These are phyloP conservation scores for Mortierella sp. DNA, from an alignment of 371 early-diverging fungal species.

Conservation along the genomic window DNA sequence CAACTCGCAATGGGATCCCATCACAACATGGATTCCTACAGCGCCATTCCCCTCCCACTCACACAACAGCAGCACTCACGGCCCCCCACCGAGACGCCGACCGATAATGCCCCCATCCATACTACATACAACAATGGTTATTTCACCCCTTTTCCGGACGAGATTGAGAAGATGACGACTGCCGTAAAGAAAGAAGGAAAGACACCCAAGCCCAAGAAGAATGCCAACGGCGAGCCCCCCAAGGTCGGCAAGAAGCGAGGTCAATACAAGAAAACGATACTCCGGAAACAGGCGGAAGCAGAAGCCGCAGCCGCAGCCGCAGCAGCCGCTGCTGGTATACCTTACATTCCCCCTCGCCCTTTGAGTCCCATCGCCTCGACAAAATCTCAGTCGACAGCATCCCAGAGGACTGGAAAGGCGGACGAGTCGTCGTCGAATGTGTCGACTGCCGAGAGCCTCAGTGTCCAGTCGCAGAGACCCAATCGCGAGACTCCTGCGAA, in stretches of 20 bases:
- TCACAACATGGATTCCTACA: slow-evolving; percentile 23
- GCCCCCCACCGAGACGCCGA: too few relatives aligned
- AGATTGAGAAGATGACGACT: slow-evolving; percentile 3
- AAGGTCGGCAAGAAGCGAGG: slow-evolving; percentile 47
- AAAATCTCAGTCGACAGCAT: neutral
- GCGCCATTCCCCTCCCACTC: slow-evolving; percentile 35
- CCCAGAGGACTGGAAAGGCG: slow-evolving; percentile 8
- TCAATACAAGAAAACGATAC: slow-evolving; percentile 50
- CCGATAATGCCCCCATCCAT: neutral
- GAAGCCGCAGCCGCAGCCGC: slow-evolving; percentile 38
- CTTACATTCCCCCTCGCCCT: neutral
- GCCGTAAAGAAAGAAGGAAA: slow-evolving; percentile 23
- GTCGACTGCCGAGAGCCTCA: slow-evolving; percentile 27
- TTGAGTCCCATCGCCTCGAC: neutral
- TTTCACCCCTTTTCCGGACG: slow-evolving; percentile 6
- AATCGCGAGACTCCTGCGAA: slow-evolving; percentile 12
- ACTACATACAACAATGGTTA: slow-evolving; percentile 14
- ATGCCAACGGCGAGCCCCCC: slow-evolving; percentile 10
- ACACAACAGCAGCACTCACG: slow-evolving; percentile 6
- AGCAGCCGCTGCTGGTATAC: slow-evolving; percentile 10
- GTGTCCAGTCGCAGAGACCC: slow-evolving; percentile 6
- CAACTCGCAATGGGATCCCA: neutral
- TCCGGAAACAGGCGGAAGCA: slow-evolving; percentile 49
- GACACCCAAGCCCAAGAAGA: neutral
- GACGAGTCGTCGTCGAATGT: slow-evolving; percentile 2